These are phyloP conservation scores for Naganishia albida DNA, from an alignment of 1,284 basidiomycete species.

Conservation along the genomic window DNA sequence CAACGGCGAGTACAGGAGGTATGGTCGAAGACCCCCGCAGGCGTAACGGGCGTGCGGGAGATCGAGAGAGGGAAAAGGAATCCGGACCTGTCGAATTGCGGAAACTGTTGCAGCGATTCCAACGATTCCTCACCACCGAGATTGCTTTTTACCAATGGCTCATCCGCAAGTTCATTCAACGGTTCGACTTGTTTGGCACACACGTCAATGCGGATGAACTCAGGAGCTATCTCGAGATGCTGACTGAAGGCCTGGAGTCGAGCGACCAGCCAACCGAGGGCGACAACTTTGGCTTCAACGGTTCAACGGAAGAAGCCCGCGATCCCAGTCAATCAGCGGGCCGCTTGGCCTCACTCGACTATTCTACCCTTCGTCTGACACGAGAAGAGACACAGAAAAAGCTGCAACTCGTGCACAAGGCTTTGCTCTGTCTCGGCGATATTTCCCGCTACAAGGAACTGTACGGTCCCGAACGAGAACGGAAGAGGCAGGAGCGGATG, in stretches of 20 bases:
- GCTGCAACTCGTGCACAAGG: conserved; percentile 76
- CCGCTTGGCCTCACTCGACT: conserved; percentile 27
- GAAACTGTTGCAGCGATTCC: conserved; percentile 81
- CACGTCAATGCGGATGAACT: conserved; percentile 18
- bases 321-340: conserved; percentile 39
- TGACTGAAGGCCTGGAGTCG: conserved; percentile 15
- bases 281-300: conserved; percentile 58
- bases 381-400: conserved; percentile 63
- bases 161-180: conserved; percentile 48
- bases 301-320: conserved; percentile 55
- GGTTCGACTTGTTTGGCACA: conserved; percentile 18
- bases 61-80: conserved; percentile 18
- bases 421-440: conserved; percentile 88
- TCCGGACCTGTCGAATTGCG: conserved; percentile 72
- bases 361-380: conserved; percentile 26
- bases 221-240: conserved; percentile 16
- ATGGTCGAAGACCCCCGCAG: conserved; percentile 12
- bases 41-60: background rate
- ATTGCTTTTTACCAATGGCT: conserved; percentile 84
- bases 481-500: background rate
- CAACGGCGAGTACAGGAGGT: conserved; percentile 34
- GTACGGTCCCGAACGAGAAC: conserved; percentile 65
- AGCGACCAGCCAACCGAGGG: background rate
- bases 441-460: conserved; percentile 90
- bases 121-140: conserved; percentile 79